A percentile compares a stretch with the other conserved stretches of the same genome.
Conservation (phyloP, 2,329 filamentous ascomycete species). For the Monosporascus sp. region DNA sequence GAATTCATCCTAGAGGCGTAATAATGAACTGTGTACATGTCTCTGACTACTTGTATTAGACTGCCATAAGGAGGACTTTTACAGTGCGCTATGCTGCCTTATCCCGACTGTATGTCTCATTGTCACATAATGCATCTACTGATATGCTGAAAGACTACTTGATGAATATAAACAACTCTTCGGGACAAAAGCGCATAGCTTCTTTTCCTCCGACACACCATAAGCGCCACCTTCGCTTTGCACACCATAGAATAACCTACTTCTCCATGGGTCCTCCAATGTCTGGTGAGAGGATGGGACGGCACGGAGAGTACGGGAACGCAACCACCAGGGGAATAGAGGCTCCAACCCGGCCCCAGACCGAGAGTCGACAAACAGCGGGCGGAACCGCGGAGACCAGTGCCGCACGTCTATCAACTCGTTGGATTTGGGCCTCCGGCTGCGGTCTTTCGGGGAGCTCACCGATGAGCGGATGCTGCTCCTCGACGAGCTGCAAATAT, state of each 20-base stretch:
- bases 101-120: neutral
- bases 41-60: too few species aligned
- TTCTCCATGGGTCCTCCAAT: too few species aligned
- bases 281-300: too few species aligned
- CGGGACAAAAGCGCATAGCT: too few species aligned
- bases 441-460: constrained; percentile 37
- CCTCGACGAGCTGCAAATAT: constrained; percentile 33
- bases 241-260: too few species aligned
- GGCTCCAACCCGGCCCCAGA: neutral
- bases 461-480: constrained; percentile 45
- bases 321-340: neutral
- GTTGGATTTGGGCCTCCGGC: constrained; percentile 26
- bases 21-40: too few species aligned
- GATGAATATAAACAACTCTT: too few species aligned
- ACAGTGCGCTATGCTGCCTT: neutral
- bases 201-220: too few species aligned
- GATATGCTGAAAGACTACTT: too few species aligned
- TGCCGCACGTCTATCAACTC: neutral
- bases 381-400: neutral
- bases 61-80: too few species aligned
- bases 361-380: neutral
- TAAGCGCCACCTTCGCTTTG: too few species aligned
- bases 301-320: neutral
- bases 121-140: neutral
- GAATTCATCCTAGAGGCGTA: too few species aligned